Conservation (phyloP, 129 eudicot genomes). For the Tagetes patula region DNA sequence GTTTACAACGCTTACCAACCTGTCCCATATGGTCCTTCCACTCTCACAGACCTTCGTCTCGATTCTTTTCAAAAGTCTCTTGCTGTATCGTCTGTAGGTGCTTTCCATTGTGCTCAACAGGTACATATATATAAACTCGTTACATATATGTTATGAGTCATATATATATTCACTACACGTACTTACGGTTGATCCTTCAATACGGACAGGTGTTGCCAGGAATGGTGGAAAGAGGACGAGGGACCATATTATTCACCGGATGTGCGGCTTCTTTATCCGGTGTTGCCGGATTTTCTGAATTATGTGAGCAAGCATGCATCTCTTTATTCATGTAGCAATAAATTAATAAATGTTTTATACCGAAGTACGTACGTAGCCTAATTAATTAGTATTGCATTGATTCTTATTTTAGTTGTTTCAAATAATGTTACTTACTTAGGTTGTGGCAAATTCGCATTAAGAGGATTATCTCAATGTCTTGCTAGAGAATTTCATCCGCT, state of each 20-base stretch:
- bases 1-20: constrained; percentile 83
- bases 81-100: constrained; percentile 71
- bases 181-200: no score
- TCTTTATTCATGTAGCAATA: no score
- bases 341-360: no score
- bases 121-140: constrained; percentile 14
- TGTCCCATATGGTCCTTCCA: constrained; percentile 42
- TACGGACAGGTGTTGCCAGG: constrained; percentile 63
- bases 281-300: constrained; percentile 69
- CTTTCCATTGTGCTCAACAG: constrained; percentile 87
- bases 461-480: constrained; percentile 72
- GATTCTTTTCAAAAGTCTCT: constrained; percentile 65
- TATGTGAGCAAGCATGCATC: constrained; percentile 40
- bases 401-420: background rate
- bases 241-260: constrained; percentile 85
- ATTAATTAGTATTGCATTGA: no score
- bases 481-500: constrained; percentile 72
- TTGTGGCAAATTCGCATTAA: constrained; percentile 74
- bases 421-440: constrained; percentile 30
- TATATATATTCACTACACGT: no score
- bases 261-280: constrained; percentile 78
- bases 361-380: no score
- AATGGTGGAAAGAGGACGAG: constrained; percentile 80
- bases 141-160: no score
- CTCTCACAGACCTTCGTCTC: constrained; percentile 54